Base-by-base conservation (phyloP, 2,329 filamentous ascomycete genomes). In the Trichoderma koningiopsis region DNA sequence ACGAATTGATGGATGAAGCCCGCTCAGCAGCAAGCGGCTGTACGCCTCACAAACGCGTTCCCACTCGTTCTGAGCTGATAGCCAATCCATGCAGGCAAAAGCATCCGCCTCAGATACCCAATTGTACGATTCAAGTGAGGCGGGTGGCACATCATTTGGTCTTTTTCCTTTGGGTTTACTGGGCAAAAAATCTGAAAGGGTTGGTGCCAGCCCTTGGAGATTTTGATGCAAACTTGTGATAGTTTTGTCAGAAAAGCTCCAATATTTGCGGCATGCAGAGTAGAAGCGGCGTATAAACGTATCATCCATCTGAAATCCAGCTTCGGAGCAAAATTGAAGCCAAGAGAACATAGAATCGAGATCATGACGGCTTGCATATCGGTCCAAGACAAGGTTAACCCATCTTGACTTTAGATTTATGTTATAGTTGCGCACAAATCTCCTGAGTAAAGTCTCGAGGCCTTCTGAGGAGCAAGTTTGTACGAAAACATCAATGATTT, bases 1-100 rank as follows among this genome's bases (percentile, higher is more conserved):
- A 29, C 80, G 78, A 3, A 74, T 73, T 33, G 80, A 82, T 70
- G 78, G 78, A 1, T 76, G 75, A 72, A 84, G 76, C 22, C 80
- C 79, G 5, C 72, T 74, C 11, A 71, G 72, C 1, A 78, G 56
- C 0, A 80, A 80, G 31, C 74, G 74, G 62, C 75, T 78, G 74
- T 85, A 87, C 4, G 82, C 77, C 19, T 72, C 72, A 64, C 81
- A 73, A 0, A 81, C 81, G 14, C 74, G 71, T 5, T 63, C 68
- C 72, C 80, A 79, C 5, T 77, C 75, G 13, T 77, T 75, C 2
- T 73, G 65, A 14, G 58, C 60, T 8, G 66, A 63, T 19, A 72
- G 53, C 57, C 58, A 71, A 16, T 66, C 57, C 69, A 72, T 69
- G 31, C 65, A 56, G 5, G 56, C 43, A 4, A 69, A 61, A 22